Base-by-base conservation (phyloP, 2,329 filamentous ascomycete genomes). In the Epichloe brachyelytri region DNA sequence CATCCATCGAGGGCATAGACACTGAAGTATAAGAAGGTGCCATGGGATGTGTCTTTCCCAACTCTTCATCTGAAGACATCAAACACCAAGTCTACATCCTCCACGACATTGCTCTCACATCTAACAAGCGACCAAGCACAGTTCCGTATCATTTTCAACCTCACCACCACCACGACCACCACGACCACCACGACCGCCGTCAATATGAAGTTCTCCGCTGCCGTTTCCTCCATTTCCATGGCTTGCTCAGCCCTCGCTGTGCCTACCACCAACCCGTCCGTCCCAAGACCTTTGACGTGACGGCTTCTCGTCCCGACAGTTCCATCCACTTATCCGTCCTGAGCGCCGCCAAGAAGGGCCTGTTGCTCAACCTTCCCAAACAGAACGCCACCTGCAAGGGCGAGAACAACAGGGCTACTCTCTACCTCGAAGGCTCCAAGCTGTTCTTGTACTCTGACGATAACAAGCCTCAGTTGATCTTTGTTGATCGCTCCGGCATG, bases 401-500 rank as follows among this genome's bases (percentile, higher is more conserved):
- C 40, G 54, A 60, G n/a, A 57, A 64, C 40, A 63, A 71, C 54
- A 63, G 59, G 37, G 78, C 77, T 47, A 76, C 71, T 40, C 79
- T 82, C 63, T 65, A 66, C 56, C 63, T 80, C 57, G 49, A 68
- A 40, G 65, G 75, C 44, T 67, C 66, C 45, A 66, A 67, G 43
- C 69, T 79, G 30, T 72, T 63, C 60, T 71, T 83, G 34, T 79
- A 70, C 55, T 57, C 68, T 36, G 56, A 59, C 26, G 64, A 65
- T 20, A 66, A 63, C 4, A 66, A 56, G 36, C 63, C 65, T 3
- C 79, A 82, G 66, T 64, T 73, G 57, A 53, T 77, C 48, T 81
- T 60, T 55, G 72, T 73, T 40, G 78, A 82, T 62, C 72, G 74
- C 43, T 78, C 75, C 44, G 78, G 76, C 59, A 79, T 80, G 76